Conservation (phyloP, 106 monocot genomes). For the Platanthera zijinensis region DNA sequence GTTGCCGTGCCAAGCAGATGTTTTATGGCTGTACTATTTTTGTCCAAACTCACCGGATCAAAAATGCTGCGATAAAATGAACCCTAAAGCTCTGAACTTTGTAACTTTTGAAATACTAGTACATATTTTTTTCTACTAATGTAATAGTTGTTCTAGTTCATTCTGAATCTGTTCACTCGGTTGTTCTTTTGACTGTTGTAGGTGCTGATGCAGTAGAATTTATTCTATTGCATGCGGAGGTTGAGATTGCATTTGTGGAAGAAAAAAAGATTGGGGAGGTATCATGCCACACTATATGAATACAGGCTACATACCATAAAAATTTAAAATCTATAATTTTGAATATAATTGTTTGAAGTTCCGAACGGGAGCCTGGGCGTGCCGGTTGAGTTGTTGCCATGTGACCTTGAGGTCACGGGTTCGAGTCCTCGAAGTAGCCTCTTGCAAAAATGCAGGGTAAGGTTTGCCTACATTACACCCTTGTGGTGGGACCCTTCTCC, state of each 20-base stretch:
- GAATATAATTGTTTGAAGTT: background rate
- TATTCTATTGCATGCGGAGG: slow-evolving; percentile 80
- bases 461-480: too few species aligned
- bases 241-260: slow-evolving; percentile 76
- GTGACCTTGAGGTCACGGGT: too few species aligned
- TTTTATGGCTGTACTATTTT: too few species aligned
- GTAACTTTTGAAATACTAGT: background rate
- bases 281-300: background rate
- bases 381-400: too few species aligned
- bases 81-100: background rate
- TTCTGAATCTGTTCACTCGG: background rate
- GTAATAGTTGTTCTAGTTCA: background rate
- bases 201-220: slow-evolving; percentile 92
- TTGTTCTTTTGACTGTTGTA: slow-evolving; percentile 8
- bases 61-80: too few species aligned
- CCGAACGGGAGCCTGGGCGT: too few species aligned
- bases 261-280: slow-evolving; percentile 82
- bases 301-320: background rate
- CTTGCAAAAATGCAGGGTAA: too few species aligned
- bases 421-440: too few species aligned
- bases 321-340: background rate
- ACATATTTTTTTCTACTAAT: background rate
- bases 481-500: too few species aligned
- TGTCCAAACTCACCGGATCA: too few species aligned
- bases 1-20: too few species aligned